These are phyloP conservation scores for Penicillium capsulatum DNA, from an alignment of 2,329 filamentous ascomycete genomes.

Conservation along the genomic window DNA sequence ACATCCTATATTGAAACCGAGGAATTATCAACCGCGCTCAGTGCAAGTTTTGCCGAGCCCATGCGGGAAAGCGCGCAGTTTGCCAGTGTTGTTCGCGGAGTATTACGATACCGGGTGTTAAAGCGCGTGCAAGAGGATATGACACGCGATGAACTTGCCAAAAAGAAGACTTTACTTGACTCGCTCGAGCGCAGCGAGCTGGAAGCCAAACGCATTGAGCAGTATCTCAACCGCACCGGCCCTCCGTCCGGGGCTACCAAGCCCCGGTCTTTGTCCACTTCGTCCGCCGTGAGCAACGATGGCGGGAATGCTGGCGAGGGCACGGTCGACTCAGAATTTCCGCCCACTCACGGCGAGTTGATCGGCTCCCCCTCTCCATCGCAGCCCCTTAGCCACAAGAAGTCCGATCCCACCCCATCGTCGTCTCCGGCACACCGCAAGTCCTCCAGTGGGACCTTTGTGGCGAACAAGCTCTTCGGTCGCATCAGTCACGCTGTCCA, in stretches of 20 bases:
- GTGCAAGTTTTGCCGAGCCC: conserved; percentile 90
- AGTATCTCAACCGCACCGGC: conserved; percentile 69
- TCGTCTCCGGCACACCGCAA: conserved; percentile 64
- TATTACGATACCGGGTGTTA: conserved; percentile 82
- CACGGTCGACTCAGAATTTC: conserved; percentile 91
- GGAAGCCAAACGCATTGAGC: conserved; percentile 88
- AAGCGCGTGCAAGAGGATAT: conserved; percentile 97
- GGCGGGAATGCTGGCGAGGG: conserved; percentile 64
- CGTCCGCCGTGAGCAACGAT: conserved; percentile 46
- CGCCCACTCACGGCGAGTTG: conserved; percentile 75
- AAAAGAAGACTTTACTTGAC: conserved; percentile 77
- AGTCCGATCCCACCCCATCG: conserved; percentile 30
- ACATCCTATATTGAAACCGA: conserved; percentile 94
- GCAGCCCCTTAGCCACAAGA: conserved; percentile 58
- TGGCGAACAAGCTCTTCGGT: conserved; percentile 89
- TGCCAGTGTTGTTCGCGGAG: conserved; percentile 83
- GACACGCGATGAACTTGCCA: conserved; percentile 86
- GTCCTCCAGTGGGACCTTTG: conserved; percentile 78
- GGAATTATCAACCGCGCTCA: conserved; percentile 80
- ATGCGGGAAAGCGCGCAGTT: conserved; percentile 98
- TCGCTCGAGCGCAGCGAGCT: conserved; percentile 89
- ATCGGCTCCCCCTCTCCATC: conserved; percentile 64
- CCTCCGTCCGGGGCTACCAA: conserved; percentile 39
- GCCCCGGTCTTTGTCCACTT: conserved; percentile 63
- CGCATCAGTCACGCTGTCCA: conserved; percentile 93